Percentiles rank a stretch among this genome's conserved stretches.
Evolutionary conservation across 805 yeast genomes (phyloP).

Genomic region (Saitoella complicata): DNA sequence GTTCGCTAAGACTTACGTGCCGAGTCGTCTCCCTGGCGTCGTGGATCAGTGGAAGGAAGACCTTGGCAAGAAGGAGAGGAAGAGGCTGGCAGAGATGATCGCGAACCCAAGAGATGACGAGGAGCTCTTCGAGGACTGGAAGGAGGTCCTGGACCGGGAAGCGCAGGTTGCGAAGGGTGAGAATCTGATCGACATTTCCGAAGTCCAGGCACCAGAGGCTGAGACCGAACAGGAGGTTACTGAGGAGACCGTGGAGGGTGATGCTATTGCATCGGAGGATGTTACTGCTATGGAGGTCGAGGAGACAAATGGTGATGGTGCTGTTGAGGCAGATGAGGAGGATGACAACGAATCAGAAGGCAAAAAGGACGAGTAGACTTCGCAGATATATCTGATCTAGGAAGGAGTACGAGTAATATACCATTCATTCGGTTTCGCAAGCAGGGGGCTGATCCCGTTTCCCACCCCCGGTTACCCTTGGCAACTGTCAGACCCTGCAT

Average conservation of each 20-base stretch:
- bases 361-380: not conserved
- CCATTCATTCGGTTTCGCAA: too few relatives aligned
- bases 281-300: not conserved
- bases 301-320: slow-evolving; percentile 3
- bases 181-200: not conserved
- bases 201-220: slow-evolving; percentile 4
- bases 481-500: too few relatives aligned
- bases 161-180: slow-evolving; percentile 2
- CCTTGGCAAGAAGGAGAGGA: slow-evolving; percentile 36
- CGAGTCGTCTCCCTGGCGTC: slow-evolving; percentile 28
- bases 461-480: too few relatives aligned
- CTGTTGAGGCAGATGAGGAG: slow-evolving; percentile 2
- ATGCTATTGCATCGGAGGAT: not conserved
- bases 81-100: slow-evolving; percentile 17
- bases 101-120: slow-evolving; percentile 13
- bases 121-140: slow-evolving; percentile 14
- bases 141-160: not conserved
- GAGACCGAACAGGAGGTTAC: slow-evolving; percentile 5
- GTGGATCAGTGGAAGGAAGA: slow-evolving; percentile 54
- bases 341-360: slow-evolving; percentile 2
- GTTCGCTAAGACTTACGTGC: slow-evolving; percentile 55
- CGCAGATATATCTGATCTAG: too few relatives aligned
- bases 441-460: too few relatives aligned
- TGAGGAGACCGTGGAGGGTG: slow-evolving; percentile 9
- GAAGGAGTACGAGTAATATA: too few relatives aligned